These are phyloP conservation scores for Cryphonectria radicalis DNA, from an alignment of 2,329 filamentous ascomycete genomes.

Conservation along the genomic window DNA sequence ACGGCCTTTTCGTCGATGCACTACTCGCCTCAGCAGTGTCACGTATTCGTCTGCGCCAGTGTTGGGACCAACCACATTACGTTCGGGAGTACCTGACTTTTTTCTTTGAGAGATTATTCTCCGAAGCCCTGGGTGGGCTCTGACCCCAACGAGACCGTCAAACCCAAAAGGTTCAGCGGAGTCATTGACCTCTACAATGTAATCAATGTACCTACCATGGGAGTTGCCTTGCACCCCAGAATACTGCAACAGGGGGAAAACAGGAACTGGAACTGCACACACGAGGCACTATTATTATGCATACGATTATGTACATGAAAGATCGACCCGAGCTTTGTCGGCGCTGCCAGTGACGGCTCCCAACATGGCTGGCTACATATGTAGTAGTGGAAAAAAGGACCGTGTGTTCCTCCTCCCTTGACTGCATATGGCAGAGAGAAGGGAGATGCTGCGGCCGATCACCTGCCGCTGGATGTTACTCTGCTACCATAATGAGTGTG, in stretches of 20 bases:
- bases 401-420: slow-evolving; percentile 18
- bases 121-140: neutral
- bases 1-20: neutral
- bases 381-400: neutral
- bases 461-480: neutral
- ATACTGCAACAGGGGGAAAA: neutral
- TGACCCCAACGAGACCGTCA: neutral
- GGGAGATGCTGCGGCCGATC: neutral
- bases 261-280: neutral
- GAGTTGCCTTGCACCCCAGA: neutral
- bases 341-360: slow-evolving; percentile 18
- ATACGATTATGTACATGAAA: neutral
- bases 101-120: neutral
- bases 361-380: neutral
- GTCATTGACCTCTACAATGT: neutral
- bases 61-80: neutral
- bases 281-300: slow-evolving; percentile 1
- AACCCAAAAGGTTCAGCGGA: neutral
- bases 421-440: slow-evolving; percentile 11
- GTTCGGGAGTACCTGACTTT: neutral
- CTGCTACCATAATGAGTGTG: neutral
- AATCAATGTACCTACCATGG: neutral
- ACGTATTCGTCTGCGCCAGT: neutral
- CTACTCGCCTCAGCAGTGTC: slow-evolving; percentile 5
- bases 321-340: slow-evolving; percentile 16